Evolutionary conservation across 1,284 basidiomycete species (phyloP).

Genomic region (Cryptococcus wingfieldii): DNA sequence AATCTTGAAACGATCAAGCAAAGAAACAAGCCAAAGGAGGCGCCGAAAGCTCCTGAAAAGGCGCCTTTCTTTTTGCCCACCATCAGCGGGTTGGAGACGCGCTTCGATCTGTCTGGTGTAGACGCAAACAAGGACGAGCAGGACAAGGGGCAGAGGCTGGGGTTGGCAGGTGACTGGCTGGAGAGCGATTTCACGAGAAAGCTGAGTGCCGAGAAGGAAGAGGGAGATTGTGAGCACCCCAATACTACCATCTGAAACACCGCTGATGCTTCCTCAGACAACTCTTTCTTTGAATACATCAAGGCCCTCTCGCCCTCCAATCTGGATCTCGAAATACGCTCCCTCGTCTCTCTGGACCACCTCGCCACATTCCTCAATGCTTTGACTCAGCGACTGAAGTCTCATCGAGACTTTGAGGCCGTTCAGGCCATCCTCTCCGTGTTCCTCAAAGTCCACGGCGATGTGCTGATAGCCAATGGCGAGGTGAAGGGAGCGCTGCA

Average conservation of each 20-base stretch:
- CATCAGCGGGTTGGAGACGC: slow-evolving; percentile 72
- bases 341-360: slow-evolving; percentile 60
- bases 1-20: slow-evolving; percentile 95
- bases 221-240: slow-evolving; percentile 62
- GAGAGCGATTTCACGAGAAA: slow-evolving; percentile 73
- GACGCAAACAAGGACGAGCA: slow-evolving; percentile 45
- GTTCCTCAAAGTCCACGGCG: slow-evolving; percentile 79
- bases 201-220: slow-evolving; percentile 57
- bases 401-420: slow-evolving; percentile 89
- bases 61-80: slow-evolving; percentile 97
- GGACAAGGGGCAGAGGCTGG: slow-evolving; percentile 54
- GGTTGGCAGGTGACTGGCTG: slow-evolving; percentile 55
- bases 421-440: slow-evolving; percentile 84
- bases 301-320: slow-evolving; percentile 86
- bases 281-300: slow-evolving; percentile 75
- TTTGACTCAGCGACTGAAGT: slow-evolving; percentile 65
- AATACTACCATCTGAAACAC: not conserved
- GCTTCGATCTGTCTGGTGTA: slow-evolving; percentile 59
- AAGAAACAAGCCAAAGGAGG: slow-evolving; percentile 94
- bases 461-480: slow-evolving; percentile 64
- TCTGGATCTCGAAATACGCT: slow-evolving; percentile 84
- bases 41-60: slow-evolving; percentile 88
- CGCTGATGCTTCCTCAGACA: slow-evolving; percentile 54
- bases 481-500: slow-evolving; percentile 62
- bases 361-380: slow-evolving; percentile 70